A percentile compares a stretch with the other conserved stretches of the same genome.
phyloP scores from a whole-genome alignment of 202 grass and related monocot species.

The Zizania palustris region DNA sequence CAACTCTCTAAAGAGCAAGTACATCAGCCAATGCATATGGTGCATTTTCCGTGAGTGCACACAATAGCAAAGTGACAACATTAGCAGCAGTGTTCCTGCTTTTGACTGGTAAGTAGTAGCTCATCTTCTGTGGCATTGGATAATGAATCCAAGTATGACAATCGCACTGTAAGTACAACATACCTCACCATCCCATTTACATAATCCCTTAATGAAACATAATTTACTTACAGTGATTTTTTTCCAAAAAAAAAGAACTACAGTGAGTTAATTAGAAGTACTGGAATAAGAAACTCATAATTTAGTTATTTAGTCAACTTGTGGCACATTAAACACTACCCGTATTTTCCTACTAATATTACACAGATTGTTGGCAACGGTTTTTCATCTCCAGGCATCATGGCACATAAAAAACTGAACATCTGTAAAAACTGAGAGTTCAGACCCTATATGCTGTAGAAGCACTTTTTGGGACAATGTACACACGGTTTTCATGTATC shows the following conservation, averaged over 20 bases:
- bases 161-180: neutral
- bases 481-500: no score
- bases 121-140: neutral
- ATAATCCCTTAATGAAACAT: neutral
- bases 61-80: neutral
- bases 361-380: neutral
- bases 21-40: neutral
- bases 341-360: neutral
- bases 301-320: neutral
- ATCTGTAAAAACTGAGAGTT: no score
- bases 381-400: neutral
- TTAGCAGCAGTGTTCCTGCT: neutral
- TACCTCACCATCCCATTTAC: neutral
- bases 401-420: neutral
- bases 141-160: conserved; percentile 8
- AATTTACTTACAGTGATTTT: neutral
- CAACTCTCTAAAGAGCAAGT: neutral
- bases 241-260: no score
- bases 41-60: neutral
- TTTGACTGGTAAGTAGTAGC: conserved; percentile 17
- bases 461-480: conserved; percentile 28
- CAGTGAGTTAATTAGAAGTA: neutral
- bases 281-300: neutral
- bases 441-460: neutral
- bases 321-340: neutral